phyloP scores from a whole-genome alignment of 768 basidiomycete species.

The Lactifluus volemus region DNA sequence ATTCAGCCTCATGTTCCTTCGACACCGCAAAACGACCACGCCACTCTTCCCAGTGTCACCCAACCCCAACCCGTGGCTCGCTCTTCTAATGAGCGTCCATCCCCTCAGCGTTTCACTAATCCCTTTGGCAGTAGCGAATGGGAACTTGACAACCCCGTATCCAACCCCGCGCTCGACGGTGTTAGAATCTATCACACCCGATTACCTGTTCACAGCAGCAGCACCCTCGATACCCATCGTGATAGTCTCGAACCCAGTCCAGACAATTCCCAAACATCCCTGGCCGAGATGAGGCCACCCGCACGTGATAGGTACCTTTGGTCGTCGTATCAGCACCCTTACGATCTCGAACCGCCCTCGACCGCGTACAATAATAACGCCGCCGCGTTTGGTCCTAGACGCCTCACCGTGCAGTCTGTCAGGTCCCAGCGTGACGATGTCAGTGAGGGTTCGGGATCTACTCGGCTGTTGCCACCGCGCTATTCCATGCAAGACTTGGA shows the following conservation, averaged over 20 bases:
- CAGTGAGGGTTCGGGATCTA: background rate
- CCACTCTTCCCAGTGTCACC: background rate
- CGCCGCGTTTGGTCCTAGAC: conserved; percentile 6
- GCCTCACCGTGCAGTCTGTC: conserved; percentile 32
- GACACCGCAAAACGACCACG: background rate
- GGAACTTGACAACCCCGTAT: background rate
- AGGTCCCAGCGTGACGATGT: conserved; percentile 9
- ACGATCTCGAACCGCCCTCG: conserved; percentile 49
- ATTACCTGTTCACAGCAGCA: conserved; percentile 6
- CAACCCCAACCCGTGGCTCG: background rate
- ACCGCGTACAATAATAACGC: conserved; percentile 27
- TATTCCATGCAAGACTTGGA: conserved; percentile 10
- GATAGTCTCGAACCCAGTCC: background rate
- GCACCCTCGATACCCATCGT: background rate
- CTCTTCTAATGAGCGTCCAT: background rate
- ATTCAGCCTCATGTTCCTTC: background rate
- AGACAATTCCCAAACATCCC: background rate
- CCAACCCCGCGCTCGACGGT: conserved; percentile 6
- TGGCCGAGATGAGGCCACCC: conserved; percentile 2
- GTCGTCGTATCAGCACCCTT: conserved; percentile 52
- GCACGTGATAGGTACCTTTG: conserved; percentile 34
- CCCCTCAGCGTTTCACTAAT: conserved; percentile 13
- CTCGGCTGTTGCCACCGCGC: conserved; percentile 4
- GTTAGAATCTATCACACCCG: background rate
- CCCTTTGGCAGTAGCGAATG: conserved; percentile 3